Evolutionary conservation across 352 stramenopile species (phyloP).

Genomic region (Pythium sukuiense): DNA sequence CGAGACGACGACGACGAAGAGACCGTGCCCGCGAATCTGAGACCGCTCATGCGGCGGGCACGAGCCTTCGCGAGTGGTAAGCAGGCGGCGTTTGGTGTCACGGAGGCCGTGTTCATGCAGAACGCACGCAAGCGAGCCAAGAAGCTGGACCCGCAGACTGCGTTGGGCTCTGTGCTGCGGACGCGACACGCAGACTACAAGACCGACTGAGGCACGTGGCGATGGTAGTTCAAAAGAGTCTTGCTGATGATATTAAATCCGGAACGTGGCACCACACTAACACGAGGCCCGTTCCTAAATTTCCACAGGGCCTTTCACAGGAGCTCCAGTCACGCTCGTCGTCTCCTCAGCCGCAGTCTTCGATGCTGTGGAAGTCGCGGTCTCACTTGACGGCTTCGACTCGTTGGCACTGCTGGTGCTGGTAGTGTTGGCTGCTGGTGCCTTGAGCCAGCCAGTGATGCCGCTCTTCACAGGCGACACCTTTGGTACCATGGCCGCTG

Average conservation of each 20-base stretch:
- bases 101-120: constrained; percentile 27
- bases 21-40: constrained; percentile 18
- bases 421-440: constrained; percentile 1
- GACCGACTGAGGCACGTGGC: not conserved
- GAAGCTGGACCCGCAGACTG: constrained; percentile 10
- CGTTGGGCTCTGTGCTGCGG: not conserved
- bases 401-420: not conserved
- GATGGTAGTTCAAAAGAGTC: not conserved
- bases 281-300: not conserved
- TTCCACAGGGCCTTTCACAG: constrained; percentile 1
- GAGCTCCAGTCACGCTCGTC: not conserved
- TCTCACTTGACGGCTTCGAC: not conserved
- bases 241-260: constrained; percentile 2
- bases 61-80: constrained; percentile 7
- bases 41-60: constrained; percentile 25
- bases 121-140: constrained; percentile 19
- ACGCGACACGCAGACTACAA: not conserved
- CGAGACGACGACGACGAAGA: not conserved
- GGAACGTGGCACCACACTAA: not conserved
- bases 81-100: not conserved
- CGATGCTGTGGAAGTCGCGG: not conserved
- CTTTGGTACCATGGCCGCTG: not conserved
- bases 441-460: constrained; percentile 27
- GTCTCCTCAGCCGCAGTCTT: not conserved
- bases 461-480: constrained; percentile 20